phyloP scores from a whole-genome alignment of 2,329 filamentous ascomycete genomes.

The Pochonia chlamydosporia region DNA sequence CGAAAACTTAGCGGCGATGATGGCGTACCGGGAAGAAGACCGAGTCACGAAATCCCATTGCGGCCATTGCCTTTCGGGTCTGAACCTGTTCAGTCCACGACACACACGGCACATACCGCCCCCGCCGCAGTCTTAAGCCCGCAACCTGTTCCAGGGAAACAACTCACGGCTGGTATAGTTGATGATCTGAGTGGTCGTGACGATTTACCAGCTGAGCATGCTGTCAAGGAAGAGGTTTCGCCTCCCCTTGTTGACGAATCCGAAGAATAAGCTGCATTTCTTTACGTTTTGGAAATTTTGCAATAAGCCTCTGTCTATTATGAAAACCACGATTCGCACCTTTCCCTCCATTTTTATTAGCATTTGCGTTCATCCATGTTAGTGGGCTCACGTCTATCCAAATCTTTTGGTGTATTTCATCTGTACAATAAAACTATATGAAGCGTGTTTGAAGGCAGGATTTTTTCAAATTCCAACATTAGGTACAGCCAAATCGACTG shows the following conservation, averaged over 20 bases:
- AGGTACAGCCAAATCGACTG: too few species aligned
- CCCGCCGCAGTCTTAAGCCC: conserved; percentile 8
- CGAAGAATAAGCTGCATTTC: neutral
- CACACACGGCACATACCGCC: conserved; percentile 20
- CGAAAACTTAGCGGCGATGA: conserved; percentile 40
- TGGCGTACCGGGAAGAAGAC: conserved; percentile 17
- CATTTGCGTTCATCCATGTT: too few species aligned
- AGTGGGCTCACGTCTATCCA: too few species aligned
- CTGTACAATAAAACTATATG: too few species aligned
- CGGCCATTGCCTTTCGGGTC: conserved; percentile 49
- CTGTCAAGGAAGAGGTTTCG: neutral
- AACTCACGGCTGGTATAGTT: neutral
- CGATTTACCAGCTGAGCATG: neutral
- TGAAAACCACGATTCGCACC: too few species aligned
- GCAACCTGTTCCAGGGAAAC: conserved; percentile 5
- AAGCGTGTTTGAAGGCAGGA: too few species aligned
- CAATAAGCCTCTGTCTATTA: too few species aligned
- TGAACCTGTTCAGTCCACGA: conserved; percentile 28
- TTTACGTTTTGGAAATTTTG: too few species aligned
- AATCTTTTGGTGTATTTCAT: too few species aligned
- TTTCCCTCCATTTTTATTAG: too few species aligned
- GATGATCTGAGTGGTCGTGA: neutral
- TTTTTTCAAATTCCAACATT: too few species aligned
- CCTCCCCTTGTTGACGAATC: neutral
- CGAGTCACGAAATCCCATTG: conserved; percentile 39